A percentile compares a stretch with the other conserved stretches of the same genome.
Evolutionary conservation across 306 rosid genomes (phyloP).

Genomic region (Pterocarpus santalinus): DNA sequence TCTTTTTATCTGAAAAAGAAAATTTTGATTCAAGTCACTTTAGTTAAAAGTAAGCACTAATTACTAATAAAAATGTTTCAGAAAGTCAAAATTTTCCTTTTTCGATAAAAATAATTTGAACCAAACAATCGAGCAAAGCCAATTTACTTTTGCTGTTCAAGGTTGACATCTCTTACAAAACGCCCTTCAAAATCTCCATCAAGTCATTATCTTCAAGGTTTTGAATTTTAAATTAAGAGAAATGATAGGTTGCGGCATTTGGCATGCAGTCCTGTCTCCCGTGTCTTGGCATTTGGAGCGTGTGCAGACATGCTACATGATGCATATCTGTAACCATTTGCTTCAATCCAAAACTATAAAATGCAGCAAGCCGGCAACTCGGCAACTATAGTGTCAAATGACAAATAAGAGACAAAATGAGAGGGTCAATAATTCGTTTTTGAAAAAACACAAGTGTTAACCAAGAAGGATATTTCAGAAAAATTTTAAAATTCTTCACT

Average conservation of each 20-base stretch:
- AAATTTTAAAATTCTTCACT: slow-evolving; percentile 5
- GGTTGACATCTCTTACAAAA: slow-evolving; percentile 14
- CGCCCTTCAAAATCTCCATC: slow-evolving; percentile 2
- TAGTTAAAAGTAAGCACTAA: too few relatives aligned
- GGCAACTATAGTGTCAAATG: slow-evolving; percentile 2
- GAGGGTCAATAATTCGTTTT: background rate
- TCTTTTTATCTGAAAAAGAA: too few relatives aligned
- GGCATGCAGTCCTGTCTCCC: slow-evolving; percentile 30
- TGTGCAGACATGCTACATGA: slow-evolving; percentile 10
- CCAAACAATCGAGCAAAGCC: background rate
- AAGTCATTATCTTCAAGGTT: slow-evolving; percentile 30
- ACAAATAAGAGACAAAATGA: background rate
- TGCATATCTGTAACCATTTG: slow-evolving; percentile 6
- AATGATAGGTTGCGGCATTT: slow-evolving; percentile 21
- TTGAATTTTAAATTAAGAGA: slow-evolving; percentile 46
- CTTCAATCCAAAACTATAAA: background rate
- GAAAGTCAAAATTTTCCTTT: too few relatives aligned
- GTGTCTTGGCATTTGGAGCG: slow-evolving; percentile 39
- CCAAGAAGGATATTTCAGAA: slow-evolving; percentile 8
- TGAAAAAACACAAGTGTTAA: background rate
- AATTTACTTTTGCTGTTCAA: slow-evolving; percentile 19
- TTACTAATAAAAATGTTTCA: too few relatives aligned
- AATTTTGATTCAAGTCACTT: too few relatives aligned
- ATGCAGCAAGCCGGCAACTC: slow-evolving; percentile 32
- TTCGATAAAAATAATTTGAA: too few relatives aligned